Conservation (phyloP, 202 grass and related monocot genomes). For the Saccharum hybrid region DNA sequence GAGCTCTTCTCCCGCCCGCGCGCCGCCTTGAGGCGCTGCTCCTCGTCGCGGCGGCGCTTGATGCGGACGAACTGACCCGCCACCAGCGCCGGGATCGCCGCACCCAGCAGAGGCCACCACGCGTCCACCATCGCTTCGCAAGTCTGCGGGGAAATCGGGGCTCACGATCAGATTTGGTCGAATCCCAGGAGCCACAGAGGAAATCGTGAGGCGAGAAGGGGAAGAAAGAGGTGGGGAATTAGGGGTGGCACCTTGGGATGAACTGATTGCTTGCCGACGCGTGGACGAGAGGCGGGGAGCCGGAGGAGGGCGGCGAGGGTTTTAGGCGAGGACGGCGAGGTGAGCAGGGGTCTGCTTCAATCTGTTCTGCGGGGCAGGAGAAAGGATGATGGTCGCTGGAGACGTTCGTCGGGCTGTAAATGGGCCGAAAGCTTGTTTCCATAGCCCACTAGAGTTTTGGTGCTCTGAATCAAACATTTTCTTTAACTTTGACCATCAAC, state of each 20-base stretch:
- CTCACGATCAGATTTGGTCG: conserved; percentile 32
- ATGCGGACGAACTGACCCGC: conserved; percentile 72
- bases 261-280: neutral
- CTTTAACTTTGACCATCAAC: neutral
- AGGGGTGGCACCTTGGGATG: neutral
- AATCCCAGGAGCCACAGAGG: neutral
- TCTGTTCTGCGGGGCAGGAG: neutral
- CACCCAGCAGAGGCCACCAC: conserved; percentile 89
- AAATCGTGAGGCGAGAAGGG: neutral
- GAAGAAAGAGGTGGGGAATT: neutral
- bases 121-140: conserved; percentile 63
- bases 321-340: conserved; percentile 24
- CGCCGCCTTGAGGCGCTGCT: conserved; percentile 75
- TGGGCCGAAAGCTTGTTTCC: neutral
- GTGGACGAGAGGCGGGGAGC: neutral
- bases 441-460: neutral
- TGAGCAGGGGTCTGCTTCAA: neutral
- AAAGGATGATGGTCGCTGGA: neutral
- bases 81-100: conserved; percentile 70
- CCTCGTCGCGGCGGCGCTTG: conserved; percentile 80
- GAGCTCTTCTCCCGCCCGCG: conserved; percentile 86
- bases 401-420: neutral
- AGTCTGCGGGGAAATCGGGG: conserved; percentile 37
- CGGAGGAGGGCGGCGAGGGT: conserved; percentile 29
- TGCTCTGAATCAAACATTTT: neutral